These are phyloP conservation scores for Sophora flavescens DNA, from an alignment of 306 rosid species.

Conservation along the genomic window DNA sequence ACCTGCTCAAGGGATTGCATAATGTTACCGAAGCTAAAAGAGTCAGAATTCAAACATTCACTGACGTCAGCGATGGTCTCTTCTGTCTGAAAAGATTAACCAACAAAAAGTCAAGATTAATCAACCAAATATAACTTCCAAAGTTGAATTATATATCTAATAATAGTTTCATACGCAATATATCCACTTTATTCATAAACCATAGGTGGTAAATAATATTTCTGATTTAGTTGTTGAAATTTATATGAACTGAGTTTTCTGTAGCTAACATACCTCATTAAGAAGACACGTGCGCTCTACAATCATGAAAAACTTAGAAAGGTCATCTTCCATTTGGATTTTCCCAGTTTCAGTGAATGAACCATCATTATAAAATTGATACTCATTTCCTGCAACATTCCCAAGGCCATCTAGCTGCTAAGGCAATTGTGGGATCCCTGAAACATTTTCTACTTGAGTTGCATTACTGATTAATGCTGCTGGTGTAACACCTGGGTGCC, in stretches of 20 bases:
- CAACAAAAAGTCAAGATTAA: not conserved
- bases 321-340: not conserved
- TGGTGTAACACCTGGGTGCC: too few species aligned
- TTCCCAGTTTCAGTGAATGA: not conserved
- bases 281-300: not conserved
- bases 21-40: not conserved
- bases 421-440: not conserved
- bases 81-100: not conserved
- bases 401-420: not conserved
- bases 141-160: too few species aligned
- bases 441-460: not conserved
- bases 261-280: constrained; percentile 32
- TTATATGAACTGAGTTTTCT: not conserved
- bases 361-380: not conserved
- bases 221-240: too few species aligned
- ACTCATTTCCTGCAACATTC: constrained; percentile 20
- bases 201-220: too few species aligned
- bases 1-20: constrained; percentile 49
- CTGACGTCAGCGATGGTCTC: not conserved
- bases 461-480: not conserved
- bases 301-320: constrained; percentile 15
- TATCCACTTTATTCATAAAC: too few species aligned
- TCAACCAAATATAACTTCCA: not conserved
- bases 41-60: not conserved
- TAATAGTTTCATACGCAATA: too few species aligned